phyloP scores from a whole-genome alignment of 768 basidiomycete genomes.

The Xanthoconium purpureum region DNA sequence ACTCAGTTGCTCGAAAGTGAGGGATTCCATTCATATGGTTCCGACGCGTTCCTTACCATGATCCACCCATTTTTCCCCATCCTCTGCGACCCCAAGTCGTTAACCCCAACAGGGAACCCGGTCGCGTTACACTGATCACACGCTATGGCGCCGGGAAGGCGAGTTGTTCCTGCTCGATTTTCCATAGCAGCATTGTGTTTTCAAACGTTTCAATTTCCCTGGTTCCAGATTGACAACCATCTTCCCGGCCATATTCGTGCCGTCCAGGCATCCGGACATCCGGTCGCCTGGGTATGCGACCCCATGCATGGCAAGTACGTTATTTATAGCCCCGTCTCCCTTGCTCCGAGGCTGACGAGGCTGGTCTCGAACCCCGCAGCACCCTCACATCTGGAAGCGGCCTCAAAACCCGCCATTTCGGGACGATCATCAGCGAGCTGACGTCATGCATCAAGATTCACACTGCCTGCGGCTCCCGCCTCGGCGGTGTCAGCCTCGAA shows the following conservation, averaged over 20 bases:
- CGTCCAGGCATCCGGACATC: slow-evolving; percentile 78
- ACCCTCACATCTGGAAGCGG: slow-evolving; percentile 78
- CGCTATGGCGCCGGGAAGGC: slow-evolving; percentile 91
- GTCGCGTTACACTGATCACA: slow-evolving; percentile 86
- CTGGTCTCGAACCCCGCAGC: slow-evolving; percentile 37
- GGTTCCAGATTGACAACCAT: slow-evolving; percentile 62
- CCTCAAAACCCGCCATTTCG: slow-evolving; percentile 88
- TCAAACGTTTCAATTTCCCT: slow-evolving; percentile 1
- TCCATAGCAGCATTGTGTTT: no score
- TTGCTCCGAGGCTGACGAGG: background rate
- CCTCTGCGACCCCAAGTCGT: slow-evolving; percentile 51
- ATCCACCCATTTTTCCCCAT: background rate
- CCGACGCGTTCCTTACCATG: background rate
- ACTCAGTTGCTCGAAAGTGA: slow-evolving; percentile 71
- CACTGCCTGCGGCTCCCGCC: slow-evolving; percentile 60
- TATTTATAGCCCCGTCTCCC: background rate
- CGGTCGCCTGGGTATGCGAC: slow-evolving; percentile 93
- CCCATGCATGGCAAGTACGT: slow-evolving; percentile 98
- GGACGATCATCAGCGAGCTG: slow-evolving; percentile 85
- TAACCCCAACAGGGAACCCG: slow-evolving; percentile 79
- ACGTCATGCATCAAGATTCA: slow-evolving; percentile 82
- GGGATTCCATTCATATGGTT: slow-evolving; percentile 21
- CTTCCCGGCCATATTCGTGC: slow-evolving; percentile 79
- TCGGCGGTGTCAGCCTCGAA: slow-evolving; percentile 85
- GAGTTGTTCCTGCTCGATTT: slow-evolving; percentile 2